Base-by-base conservation (phyloP, 352 stramenopile species). In the Thraustotheca clavata region DNA sequence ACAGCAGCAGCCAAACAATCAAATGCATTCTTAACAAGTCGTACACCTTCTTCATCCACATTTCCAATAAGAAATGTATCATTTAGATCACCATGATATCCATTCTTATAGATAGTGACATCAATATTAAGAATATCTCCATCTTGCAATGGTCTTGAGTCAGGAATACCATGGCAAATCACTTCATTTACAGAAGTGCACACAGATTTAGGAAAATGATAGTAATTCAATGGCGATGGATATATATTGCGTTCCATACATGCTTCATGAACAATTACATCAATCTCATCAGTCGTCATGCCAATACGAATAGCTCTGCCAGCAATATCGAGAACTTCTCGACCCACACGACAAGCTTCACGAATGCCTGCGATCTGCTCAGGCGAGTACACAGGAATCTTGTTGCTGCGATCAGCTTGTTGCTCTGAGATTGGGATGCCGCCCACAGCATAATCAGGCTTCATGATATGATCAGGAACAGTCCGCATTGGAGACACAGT, bases 91-190 rank as follows among this genome's bases (percentile, higher is more conserved):
- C 83, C 89, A 71, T 99, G 96, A 73, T 94, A 99, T 39, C 96
- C 97, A 69, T 99, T 79, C 62, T 98, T 91, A 81, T 97, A 99
- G 3, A 97, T 91, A 6, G 91, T 96, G 8, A 99, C 85, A 76
- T 99, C 97, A 34, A 99, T 82, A 76, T 99, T 99, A 14, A 99
- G 91, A 77, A 99, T 98, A 70, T 99, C 96, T 18, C 96, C 96
- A 20, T 97, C 86, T 69, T 98, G 67, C 39, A 99, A 75, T 18
- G 94, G 81, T 59, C 96, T 77, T 62, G 85, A 96, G 82, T 99
- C 96, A 2, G 96, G 96, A 68, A 99, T 99, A 20, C 97, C 96
- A 71, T 98, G 94, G 71, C 94, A 98, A 57, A 98, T 97, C 0
- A 98, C 87, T 69, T 97, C 95, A 66, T 98, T 98, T 18, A 98